Percentiles rank a stretch among this genome's conserved stretches.
phyloP scores from a whole-genome alignment of 202 grass and related monocot species.

The Elaeis oleifera region DNA sequence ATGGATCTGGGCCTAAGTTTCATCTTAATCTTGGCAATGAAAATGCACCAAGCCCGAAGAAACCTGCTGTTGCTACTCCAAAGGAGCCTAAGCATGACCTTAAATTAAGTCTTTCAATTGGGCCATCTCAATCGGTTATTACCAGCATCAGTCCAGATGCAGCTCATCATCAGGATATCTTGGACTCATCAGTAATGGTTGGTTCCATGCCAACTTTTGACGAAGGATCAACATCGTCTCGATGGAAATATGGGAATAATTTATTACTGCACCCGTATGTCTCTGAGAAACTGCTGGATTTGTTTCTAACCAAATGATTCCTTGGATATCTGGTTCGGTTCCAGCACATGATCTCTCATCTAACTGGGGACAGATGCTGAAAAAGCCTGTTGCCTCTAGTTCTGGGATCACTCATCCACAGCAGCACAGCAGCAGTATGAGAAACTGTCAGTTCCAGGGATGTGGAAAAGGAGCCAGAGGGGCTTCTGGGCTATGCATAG shows the following conservation, averaged over 20 bases:
- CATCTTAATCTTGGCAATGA: constrained; percentile 55
- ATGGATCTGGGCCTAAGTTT: constrained; percentile 61
- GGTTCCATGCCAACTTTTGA: constrained; percentile 46
- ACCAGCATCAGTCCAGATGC: constrained; percentile 29
- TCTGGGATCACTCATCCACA: constrained; percentile 28
- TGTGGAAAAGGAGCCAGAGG: constrained; percentile 82
- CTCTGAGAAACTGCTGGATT: constrained; percentile 16
- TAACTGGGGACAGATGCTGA: constrained; percentile 22
- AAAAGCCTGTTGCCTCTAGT: constrained; percentile 33
- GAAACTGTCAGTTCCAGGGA: constrained; percentile 49
- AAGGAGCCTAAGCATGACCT: constrained; percentile 47
- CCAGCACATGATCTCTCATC: constrained; percentile 17
- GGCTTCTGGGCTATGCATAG: constrained; percentile 74
- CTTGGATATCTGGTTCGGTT: constrained; percentile 18
- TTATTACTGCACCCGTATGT: constrained; percentile 42
- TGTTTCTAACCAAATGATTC: constrained; percentile 15
- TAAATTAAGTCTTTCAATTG: constrained; percentile 58
- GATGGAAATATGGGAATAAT: constrained; percentile 47
- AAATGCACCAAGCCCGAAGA: constrained; percentile 37
- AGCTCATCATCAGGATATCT: constrained; percentile 21
- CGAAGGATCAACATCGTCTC: constrained; percentile 84
- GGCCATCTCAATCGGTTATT: constrained; percentile 52
- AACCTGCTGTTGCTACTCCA: constrained; percentile 36
- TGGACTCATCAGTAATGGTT: constrained; percentile 28
- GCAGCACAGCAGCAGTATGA: constrained; percentile 33